phyloP scores from a whole-genome alignment of 2,329 filamentous ascomycete genomes.

The Furcasterigmium sp. region DNA sequence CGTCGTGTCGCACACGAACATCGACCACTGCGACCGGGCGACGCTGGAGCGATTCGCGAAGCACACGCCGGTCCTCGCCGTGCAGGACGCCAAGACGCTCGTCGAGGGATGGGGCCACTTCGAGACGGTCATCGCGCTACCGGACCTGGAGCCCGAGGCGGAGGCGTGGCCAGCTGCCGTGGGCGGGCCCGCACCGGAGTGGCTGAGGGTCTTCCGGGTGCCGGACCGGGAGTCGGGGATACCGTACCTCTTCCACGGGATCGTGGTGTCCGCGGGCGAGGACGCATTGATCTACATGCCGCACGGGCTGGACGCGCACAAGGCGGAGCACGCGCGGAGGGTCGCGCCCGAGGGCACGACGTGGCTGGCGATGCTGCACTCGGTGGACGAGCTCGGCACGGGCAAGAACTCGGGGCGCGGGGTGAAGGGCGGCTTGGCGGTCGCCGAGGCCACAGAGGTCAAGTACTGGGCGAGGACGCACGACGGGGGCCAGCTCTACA shows the following conservation, averaged over 20 bases:
- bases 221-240: neutral
- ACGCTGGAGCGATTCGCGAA: constrained; percentile 2
- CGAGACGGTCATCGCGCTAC: neutral
- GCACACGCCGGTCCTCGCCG: neutral
- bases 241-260: neutral
- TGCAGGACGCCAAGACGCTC: neutral
- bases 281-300: constrained; percentile 4
- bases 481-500: constrained; percentile 1
- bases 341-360: neutral
- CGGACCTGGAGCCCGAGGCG: constrained; percentile 2
- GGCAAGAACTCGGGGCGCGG: neutral
- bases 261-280: neutral
- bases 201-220: constrained; percentile 3
- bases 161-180: constrained; percentile 1
- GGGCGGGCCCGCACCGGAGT: neutral
- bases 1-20: constrained; percentile 3
- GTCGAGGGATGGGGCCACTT: constrained; percentile 5
- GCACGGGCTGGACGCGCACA: constrained; percentile 1
- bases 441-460: neutral
- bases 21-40: constrained; percentile 4
- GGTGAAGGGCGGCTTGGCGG: neutral
- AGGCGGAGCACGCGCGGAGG: neutral
- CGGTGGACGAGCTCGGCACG: neutral
- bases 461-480: constrained; percentile 6
- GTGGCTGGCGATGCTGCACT: constrained; percentile 2